Evolutionary conservation across 2,329 filamentous ascomycete genomes (phyloP).

Genomic region (Hypocreales sp.): DNA sequence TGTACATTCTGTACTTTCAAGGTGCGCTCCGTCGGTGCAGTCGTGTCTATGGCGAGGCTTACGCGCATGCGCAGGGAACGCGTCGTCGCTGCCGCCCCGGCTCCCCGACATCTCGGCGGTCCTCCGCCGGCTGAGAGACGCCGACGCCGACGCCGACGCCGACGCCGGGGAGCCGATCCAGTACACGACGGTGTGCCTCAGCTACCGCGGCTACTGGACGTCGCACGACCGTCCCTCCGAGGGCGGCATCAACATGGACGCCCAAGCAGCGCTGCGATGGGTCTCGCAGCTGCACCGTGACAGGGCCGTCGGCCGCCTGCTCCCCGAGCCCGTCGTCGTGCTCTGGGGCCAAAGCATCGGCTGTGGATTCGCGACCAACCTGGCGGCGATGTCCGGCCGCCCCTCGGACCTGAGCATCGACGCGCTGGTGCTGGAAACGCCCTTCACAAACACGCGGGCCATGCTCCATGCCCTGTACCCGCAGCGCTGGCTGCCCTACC

Average conservation of each 20-base stretch:
- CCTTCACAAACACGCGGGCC: constrained; percentile 52
- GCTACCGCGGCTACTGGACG: constrained; percentile 64
- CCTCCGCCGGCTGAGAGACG: constrained; percentile 27
- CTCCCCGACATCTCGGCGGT: constrained; percentile 40
- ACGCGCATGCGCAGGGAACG: constrained; percentile 46
- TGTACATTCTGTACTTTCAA: constrained; percentile 43
- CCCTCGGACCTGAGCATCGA: constrained; percentile 22
- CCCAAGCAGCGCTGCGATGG: constrained; percentile 49
- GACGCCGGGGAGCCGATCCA: no score
- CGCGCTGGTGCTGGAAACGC: constrained; percentile 56
- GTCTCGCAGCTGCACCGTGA: constrained; percentile 26
- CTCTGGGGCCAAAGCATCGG: constrained; percentile 72
- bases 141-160: constrained; percentile 10
- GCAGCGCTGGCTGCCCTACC: constrained; percentile 66
- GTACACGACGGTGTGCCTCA: constrained; percentile 38
- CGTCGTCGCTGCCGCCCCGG: constrained; percentile 40
- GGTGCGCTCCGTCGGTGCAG: no score
- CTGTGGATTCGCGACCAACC: constrained; percentile 51
- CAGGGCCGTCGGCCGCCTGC: constrained; percentile 5
- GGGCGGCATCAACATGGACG: constrained; percentile 52
- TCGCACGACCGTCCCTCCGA: constrained; percentile 59
- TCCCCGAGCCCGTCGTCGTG: constrained; percentile 26
- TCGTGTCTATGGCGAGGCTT: no score
- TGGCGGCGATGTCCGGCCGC: constrained; percentile 23
- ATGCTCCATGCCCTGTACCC: constrained; percentile 64